These are phyloP conservation scores for Phlegmacium glaucopus DNA, from an alignment of 768 basidiomycete genomes.

Conservation along the genomic window DNA sequence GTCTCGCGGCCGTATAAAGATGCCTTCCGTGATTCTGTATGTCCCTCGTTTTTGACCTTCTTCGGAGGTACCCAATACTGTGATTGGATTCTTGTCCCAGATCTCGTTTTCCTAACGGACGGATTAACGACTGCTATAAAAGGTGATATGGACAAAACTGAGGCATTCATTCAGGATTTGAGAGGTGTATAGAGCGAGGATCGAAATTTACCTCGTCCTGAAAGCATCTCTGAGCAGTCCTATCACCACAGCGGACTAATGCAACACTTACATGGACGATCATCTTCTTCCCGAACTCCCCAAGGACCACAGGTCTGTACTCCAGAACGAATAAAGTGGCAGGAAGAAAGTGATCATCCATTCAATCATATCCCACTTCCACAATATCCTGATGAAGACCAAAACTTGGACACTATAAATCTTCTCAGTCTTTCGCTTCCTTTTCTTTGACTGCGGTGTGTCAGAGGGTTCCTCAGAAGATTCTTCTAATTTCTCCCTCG, in stretches of 20 bases:
- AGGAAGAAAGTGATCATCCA: slow-evolving; percentile 95
- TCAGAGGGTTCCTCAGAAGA: too few species aligned
- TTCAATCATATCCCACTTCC: slow-evolving; percentile 98
- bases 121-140: slow-evolving; percentile 1
- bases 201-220: slow-evolving; percentile 99
- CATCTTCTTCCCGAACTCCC: slow-evolving; percentile 94
- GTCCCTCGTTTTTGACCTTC: slow-evolving; percentile 68
- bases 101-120: slow-evolving; percentile 82
- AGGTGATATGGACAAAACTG: slow-evolving; percentile 23
- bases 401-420: slow-evolving; percentile 94
- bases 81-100: slow-evolving; percentile 98
- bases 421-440: too few species aligned
- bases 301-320: slow-evolving; percentile 92
- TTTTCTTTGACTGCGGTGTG: too few species aligned
- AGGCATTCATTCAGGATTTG: slow-evolving; percentile 97
- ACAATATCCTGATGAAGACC: slow-evolving; percentile 86
- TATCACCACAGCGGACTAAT: not conserved
- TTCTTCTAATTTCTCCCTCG: too few species aligned
- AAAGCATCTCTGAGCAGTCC: slow-evolving; percentile 2
- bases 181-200: slow-evolving; percentile 86
- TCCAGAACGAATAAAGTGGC: slow-evolving; percentile 95
- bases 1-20: slow-evolving; percentile 89
- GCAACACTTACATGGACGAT: slow-evolving; percentile 76
- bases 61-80: slow-evolving; percentile 78
- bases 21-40: slow-evolving; percentile 72